phyloP scores from a whole-genome alignment of 2,329 filamentous ascomycete species.

The Colletotrichum theobromicola region DNA sequence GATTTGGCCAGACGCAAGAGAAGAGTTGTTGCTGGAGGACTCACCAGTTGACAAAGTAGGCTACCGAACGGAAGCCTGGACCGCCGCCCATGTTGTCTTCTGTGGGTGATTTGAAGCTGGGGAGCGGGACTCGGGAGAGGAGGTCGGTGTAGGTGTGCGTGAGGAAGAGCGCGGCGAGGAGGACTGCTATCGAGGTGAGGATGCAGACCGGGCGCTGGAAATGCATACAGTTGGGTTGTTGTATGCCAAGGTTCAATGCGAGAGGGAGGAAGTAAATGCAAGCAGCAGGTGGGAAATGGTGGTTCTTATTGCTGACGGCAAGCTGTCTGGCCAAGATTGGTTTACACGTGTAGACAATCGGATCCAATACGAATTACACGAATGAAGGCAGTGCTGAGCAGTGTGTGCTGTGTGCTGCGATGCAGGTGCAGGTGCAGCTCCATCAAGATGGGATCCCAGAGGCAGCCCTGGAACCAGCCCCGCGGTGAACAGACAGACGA shows the following conservation, averaged over 20 bases:
- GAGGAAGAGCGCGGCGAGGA: constrained; percentile 25
- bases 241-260: neutral
- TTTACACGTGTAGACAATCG: neutral
- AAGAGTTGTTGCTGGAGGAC: neutral
- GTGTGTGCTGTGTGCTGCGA: neutral
- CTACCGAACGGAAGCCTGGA: constrained; percentile 67
- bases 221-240: constrained; percentile 11
- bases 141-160: constrained; percentile 23
- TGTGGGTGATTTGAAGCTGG: constrained; percentile 1
- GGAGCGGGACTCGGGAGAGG: neutral
- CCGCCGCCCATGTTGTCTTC: constrained; percentile 46
- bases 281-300: neutral
- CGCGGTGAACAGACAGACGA: neutral
- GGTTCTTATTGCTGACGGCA: neutral
- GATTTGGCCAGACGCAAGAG: neutral
- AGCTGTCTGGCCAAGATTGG: neutral
- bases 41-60: constrained; percentile 76
- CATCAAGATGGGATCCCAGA: neutral
- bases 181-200: constrained; percentile 23
- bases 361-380: neutral
- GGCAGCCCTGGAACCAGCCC: constrained; percentile 4
- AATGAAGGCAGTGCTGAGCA: neutral
- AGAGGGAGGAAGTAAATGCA: neutral
- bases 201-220: constrained; percentile 2
- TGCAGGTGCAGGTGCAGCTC: neutral